Percentiles rank a stretch among this genome's conserved stretches.
Evolutionary conservation across 176 grass and related monocot species (phyloP).

Genomic region (Lolium multiflorum): DNA sequence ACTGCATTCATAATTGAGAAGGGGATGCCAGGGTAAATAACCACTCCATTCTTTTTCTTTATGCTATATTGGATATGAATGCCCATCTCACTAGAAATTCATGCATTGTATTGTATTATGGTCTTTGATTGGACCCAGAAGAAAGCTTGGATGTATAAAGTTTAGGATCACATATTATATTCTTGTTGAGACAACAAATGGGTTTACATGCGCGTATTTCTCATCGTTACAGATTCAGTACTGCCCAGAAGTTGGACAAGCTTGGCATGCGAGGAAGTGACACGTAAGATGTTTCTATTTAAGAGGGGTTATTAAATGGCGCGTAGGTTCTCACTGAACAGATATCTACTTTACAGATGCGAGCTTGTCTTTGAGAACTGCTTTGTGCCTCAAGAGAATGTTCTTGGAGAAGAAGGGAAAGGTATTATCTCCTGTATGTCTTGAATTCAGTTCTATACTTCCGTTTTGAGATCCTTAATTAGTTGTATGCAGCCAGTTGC

Average conservation of each 20-base stretch:
- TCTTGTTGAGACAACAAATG: not conserved
- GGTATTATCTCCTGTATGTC: slow-evolving; percentile 47
- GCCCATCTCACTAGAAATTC: not conserved
- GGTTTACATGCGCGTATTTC: slow-evolving; percentile 18
- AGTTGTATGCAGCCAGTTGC: slow-evolving; percentile 19
- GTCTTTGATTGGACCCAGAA: not conserved
- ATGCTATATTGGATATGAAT: not conserved
- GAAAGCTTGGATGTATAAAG: not conserved
- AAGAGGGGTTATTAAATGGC: not conserved
- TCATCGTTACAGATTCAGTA: slow-evolving; percentile 75
- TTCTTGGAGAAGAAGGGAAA: slow-evolving; percentile 92
- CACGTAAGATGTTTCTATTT: slow-evolving; percentile 69
- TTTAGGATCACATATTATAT: not conserved
- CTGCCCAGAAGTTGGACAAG: slow-evolving; percentile 96
- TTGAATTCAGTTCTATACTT: slow-evolving; percentile 16
- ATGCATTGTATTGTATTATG: not conserved
- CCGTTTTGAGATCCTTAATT: not conserved
- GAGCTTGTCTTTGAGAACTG: slow-evolving; percentile 99
- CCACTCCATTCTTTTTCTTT: not conserved
- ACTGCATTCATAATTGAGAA: slow-evolving; percentile 99
- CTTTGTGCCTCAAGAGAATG: slow-evolving; percentile 91
- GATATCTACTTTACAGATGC: slow-evolving; percentile 63
- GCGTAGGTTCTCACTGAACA: not conserved
- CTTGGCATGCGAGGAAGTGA: slow-evolving; percentile 98
- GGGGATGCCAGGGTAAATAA: slow-evolving; percentile 86